phyloP scores from a whole-genome alignment of 257 asterid genomes.

The Solanum ossicruentum region DNA sequence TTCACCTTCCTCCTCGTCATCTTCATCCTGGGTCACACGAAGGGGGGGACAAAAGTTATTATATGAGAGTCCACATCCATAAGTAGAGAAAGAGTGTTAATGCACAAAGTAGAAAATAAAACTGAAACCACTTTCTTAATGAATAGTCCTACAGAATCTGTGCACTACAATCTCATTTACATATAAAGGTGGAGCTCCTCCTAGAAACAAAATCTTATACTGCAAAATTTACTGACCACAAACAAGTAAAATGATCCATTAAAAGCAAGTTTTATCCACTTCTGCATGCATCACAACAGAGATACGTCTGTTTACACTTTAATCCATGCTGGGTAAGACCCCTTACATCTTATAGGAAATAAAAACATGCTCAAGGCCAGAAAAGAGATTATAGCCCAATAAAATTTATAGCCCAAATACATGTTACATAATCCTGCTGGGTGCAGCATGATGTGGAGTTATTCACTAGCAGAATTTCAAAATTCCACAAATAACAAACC shows the following conservation, averaged over 20 bases:
- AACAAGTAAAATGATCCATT: background rate
- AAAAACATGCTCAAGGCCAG: background rate
- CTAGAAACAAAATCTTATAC: background rate
- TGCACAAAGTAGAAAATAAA: background rate
- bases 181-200: background rate
- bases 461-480: background rate
- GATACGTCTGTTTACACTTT: background rate
- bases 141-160: background rate
- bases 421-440: background rate
- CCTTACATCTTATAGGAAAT: background rate
- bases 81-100: background rate
- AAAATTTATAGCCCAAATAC: background rate
- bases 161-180: background rate
- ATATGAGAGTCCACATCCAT: background rate
- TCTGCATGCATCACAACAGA: background rate
- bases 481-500: conserved; percentile 20
- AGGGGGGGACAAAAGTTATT: background rate
- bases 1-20: conserved; percentile 75
- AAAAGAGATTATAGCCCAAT: background rate
- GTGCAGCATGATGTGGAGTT: background rate
- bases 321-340: background rate
- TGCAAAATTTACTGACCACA: background rate
- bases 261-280: background rate
- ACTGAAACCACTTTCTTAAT: background rate
- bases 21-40: conserved; percentile 59